phyloP scores from a whole-genome alignment of 306 rosid species.

The Dryas alaskensis region DNA sequence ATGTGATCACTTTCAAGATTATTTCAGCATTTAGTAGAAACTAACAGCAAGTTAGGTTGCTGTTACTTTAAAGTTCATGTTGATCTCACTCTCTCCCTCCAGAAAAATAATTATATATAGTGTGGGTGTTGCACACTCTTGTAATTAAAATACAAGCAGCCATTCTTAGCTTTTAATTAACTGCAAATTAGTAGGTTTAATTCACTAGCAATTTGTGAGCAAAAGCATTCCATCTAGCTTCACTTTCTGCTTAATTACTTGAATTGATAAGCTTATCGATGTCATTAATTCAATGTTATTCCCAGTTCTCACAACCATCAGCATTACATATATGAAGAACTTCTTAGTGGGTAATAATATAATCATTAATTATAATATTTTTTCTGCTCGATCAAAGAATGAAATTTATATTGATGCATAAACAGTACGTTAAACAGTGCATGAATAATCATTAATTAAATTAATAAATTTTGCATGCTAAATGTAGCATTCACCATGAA shows the following conservation, averaged over 20 bases:
- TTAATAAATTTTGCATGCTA: neutral
- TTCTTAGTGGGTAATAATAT: neutral
- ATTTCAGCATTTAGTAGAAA: neutral
- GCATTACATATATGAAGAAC: neutral
- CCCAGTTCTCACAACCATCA: neutral
- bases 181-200: neutral
- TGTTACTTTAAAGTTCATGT: neutral
- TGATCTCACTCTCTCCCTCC: neutral
- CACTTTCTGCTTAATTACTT: neutral
- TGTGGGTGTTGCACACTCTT: constrained; percentile 1
- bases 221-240: neutral
- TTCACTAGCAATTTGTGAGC: neutral
- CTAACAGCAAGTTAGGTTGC: neutral
- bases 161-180: too few species aligned
- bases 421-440: too few species aligned
- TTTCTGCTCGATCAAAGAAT: too few species aligned
- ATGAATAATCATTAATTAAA: too few species aligned
- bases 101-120: neutral
- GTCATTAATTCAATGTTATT: neutral
- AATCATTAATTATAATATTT: too few species aligned
- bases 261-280: neutral
- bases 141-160: too few species aligned
- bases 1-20: neutral
- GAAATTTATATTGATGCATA: too few species aligned
- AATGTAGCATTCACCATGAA: neutral